These are phyloP conservation scores for Perkinsus chesapeaki DNA, from an alignment of 169 alveolate genomes.

Conservation along the genomic window DNA sequence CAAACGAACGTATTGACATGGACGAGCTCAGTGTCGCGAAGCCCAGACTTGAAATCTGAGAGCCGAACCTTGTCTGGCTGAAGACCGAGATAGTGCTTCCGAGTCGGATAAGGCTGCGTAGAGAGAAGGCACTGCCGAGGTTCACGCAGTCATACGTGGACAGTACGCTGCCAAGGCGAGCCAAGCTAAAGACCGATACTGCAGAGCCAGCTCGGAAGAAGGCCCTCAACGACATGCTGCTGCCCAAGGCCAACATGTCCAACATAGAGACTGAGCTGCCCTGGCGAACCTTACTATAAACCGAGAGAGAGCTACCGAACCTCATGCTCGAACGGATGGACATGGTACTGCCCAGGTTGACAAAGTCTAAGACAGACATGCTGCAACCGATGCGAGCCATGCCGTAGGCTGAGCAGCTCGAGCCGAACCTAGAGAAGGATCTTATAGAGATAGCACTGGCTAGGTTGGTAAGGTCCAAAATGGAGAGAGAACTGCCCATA, in stretches of 20 bases:
- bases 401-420: not conserved
- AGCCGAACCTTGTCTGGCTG: not conserved
- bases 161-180: not conserved
- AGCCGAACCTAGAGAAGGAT: not conserved
- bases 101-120: not conserved
- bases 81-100: not conserved
- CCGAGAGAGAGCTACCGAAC: not conserved
- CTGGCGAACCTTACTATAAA: not conserved
- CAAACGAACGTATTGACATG: not conserved
- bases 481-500: not conserved
- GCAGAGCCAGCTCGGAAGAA: not conserved
- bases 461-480: not conserved
- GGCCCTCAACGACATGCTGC: not conserved
- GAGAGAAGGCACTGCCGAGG: not conserved
- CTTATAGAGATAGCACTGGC: not conserved
- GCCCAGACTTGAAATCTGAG: not conserved
- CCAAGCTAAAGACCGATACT: not conserved
- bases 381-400: not conserved
- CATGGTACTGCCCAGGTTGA: not conserved
- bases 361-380: not conserved
- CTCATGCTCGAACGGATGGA: not conserved
- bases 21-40: not conserved
- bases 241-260: not conserved
- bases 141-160: not conserved
- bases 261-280: not conserved